Evolutionary conservation across 2,329 filamentous ascomycete species (phyloP), one percentile per base, ranked within the genome.

Genomic region (Talaromyces amestolkiae): DNA sequence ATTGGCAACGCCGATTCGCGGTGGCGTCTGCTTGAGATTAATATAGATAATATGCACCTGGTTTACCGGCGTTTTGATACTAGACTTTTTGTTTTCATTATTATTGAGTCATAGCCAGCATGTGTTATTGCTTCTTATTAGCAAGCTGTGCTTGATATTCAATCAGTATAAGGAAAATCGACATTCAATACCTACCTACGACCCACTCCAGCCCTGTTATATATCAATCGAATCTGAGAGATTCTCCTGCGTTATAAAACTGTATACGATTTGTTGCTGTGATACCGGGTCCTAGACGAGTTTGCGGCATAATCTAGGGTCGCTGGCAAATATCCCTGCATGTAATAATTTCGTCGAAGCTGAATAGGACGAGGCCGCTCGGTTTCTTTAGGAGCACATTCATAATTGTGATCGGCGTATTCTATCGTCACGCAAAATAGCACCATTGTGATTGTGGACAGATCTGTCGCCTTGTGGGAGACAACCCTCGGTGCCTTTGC

Each of bases 221-320:
- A 80, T 75, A 3, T 81, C 78, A 15, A 79, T 68, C 2, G 73
- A 68, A 64, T 83, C 74, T 0, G 81, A 77, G 3, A 85, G 68
- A 61, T 84, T 81, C 13, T 85, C 83, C 68, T 85, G 83, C 1
- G 77, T 80, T 41, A 85, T 74, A 83, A 83, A 85, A 3, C 82
- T 82, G 71, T 78, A 84, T 0, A 81, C 75, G 4, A 85, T 75
- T 11, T 78, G 75, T 47, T 75, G 74, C 0, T 74, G 70, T 0
- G 80, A 78, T 3, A 76, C 69, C 0, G 82, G 80, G 54, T 85
- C 81, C 67, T 77, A 68, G 83, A 85, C 0, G 81, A 80, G 63
- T 82, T 84, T 3, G 81, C 80, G 0, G 83, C 83, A 61, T 85
- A 85, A 15, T 81, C 72, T 27, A 76, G 77, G 2, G 2, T 82